phyloP scores from a whole-genome alignment of 2,329 filamentous ascomycete species.

The Colletotrichum endophyticum region DNA sequence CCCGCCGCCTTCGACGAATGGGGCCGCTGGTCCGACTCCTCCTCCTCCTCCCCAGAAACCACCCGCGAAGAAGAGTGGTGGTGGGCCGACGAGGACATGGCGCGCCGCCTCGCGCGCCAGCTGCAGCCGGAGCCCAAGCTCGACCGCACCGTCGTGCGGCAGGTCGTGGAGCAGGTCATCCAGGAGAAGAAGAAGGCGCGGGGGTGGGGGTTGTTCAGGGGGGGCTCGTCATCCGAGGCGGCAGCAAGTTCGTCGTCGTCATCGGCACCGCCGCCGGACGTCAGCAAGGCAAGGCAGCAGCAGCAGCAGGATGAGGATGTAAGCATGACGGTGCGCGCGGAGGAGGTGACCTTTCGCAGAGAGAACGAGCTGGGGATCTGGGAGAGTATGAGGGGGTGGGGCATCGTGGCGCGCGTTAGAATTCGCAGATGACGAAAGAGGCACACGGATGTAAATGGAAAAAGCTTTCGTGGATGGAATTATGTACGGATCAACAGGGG shows the following conservation, averaged over 20 bases:
- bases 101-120: conserved; percentile 46
- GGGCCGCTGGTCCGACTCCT: conserved; percentile 38
- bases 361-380: conserved; percentile 58
- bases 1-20: conserved; percentile 46
- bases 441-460: neutral
- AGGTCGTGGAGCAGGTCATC: conserved; percentile 31
- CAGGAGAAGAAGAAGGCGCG: conserved; percentile 37
- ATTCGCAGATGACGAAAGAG: conserved; percentile 5
- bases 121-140: conserved; percentile 34
- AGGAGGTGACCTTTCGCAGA: conserved; percentile 55
- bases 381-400: conserved; percentile 56
- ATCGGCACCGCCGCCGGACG: neutral
- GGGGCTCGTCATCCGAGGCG: conserved; percentile 17
- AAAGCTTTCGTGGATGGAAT: neutral
- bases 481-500: neutral
- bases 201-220: conserved; percentile 37
- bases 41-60: neutral
- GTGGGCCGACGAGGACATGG: conserved; percentile 54
- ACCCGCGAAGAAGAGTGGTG: conserved; percentile 34
- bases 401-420: conserved; percentile 48
- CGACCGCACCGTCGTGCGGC: conserved; percentile 33
- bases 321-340: conserved; percentile 45
- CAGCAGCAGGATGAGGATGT: conserved; percentile 27
- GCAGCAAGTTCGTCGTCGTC: neutral
- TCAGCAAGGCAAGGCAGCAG: neutral